phyloP scores from a whole-genome alignment of 2,329 filamentous ascomycete genomes.

The Colletotrichum higginsianum region DNA sequence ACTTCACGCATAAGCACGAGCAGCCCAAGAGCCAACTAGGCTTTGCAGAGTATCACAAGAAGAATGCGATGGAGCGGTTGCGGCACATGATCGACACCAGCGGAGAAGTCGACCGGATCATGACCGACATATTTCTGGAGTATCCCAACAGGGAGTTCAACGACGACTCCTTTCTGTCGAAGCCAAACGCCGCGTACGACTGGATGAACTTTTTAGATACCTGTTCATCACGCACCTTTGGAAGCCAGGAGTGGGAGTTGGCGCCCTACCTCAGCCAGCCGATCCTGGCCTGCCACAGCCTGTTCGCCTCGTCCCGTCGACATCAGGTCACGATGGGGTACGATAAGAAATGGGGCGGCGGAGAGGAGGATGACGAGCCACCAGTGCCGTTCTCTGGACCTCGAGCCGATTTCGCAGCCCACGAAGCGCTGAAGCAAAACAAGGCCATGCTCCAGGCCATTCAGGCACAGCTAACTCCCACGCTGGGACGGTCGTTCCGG shows the following conservation, averaged over 20 bases:
- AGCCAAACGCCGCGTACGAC: conserved; percentile 89
- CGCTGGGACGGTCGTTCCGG: conserved; percentile 83
- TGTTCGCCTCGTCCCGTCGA: conserved; percentile 84
- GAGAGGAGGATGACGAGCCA: conserved; percentile 65
- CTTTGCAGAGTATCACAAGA: conserved; percentile 81
- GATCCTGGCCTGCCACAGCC: conserved; percentile 88
- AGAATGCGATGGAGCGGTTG: conserved; percentile 79
- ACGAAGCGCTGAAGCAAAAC: conserved; percentile 86
- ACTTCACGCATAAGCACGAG: conserved; percentile 60
- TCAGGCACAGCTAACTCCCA: conserved; percentile 79
- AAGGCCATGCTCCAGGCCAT: conserved; percentile 80
- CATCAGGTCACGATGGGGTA: conserved; percentile 58
- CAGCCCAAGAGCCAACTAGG: conserved; percentile 74
- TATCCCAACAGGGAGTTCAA: conserved; percentile 93
- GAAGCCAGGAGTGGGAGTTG: conserved; percentile 94
- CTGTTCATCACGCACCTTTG: conserved; percentile 83
- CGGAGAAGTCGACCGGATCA: conserved; percentile 83
- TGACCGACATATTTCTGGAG: conserved; percentile 86
- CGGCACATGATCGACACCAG: conserved; percentile 84
- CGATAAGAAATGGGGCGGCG: conserved; percentile 62
- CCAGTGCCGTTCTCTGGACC: conserved; percentile 85
- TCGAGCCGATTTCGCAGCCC: conserved; percentile 84
- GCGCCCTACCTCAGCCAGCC: conserved; percentile 89
- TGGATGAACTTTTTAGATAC: conserved; percentile 96
- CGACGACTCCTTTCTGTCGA: conserved; percentile 91